Conservation (phyloP, 1,284 basidiomycete species). For the Rhodotorula sp. region DNA sequence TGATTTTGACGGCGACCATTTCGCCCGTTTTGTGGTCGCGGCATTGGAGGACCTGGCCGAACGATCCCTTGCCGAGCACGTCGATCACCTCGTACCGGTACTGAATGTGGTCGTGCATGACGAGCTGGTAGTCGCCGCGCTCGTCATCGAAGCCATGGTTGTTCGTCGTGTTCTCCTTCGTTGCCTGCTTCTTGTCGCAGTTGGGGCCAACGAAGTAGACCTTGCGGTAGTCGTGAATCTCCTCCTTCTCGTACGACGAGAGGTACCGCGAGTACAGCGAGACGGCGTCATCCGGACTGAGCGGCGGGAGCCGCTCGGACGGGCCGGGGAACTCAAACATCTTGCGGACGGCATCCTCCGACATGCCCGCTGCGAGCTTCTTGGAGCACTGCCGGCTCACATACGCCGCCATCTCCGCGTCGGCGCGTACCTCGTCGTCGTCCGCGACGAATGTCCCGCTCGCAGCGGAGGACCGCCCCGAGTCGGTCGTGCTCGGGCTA, state of each 20-base stretch:
- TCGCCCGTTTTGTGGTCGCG: conserved; percentile 95
- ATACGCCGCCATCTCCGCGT: conserved; percentile 96
- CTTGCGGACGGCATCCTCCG: conserved; percentile 81
- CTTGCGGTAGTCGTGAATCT: conserved; percentile 82
- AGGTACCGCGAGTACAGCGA: conserved; percentile 53
- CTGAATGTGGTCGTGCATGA: conserved; percentile 87
- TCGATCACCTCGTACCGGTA: conserved; percentile 94
- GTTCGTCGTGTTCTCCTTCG: conserved; percentile 71
- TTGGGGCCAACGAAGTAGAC: conserved; percentile 82
- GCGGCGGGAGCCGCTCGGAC: conserved; percentile 66
- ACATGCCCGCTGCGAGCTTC: conserved; percentile 76
- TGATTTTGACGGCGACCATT: conserved; percentile 98
- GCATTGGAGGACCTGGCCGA: conserved; percentile 95
- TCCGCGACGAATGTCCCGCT: conserved; percentile 41
- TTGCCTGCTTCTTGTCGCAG: conserved; percentile 77
- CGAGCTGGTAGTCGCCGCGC: conserved; percentile 91
- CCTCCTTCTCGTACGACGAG: conserved; percentile 75
- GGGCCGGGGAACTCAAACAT: conserved; percentile 92
- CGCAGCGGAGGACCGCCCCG: conserved; percentile 38
- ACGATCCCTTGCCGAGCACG: conserved; percentile 94
- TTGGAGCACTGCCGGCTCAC: conserved; percentile 86
- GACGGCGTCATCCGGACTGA: conserved; percentile 63
- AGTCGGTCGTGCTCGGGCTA: conserved; percentile 29
- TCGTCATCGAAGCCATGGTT: conserved; percentile 99
- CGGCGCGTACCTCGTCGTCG: conserved; percentile 87